Evolutionary conservation across 306 rosid genomes (phyloP).

Genomic region (Luffa acutangula): DNA sequence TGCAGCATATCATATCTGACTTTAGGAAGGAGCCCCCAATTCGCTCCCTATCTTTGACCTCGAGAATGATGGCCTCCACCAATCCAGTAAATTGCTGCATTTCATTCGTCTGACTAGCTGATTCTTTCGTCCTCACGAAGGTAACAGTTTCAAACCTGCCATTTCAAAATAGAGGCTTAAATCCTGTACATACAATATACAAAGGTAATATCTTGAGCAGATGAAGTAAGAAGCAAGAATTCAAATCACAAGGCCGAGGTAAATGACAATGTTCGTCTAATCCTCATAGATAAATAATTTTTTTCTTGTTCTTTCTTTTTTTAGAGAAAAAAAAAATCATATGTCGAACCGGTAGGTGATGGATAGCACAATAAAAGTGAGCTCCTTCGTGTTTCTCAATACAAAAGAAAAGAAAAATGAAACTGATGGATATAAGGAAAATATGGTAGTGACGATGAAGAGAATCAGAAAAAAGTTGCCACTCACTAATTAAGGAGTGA

Average conservation of each 20-base stretch:
- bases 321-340: background rate
- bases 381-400: background rate
- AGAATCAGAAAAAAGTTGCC: background rate
- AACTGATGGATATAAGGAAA: background rate
- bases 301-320: background rate
- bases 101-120: conserved; percentile 25
- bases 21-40: conserved; percentile 62
- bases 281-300: background rate
- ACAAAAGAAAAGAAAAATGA: background rate
- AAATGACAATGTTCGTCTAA: background rate
- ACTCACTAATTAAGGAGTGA: background rate
- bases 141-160: conserved; percentile 57
- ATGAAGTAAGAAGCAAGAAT: background rate
- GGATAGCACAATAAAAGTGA: background rate
- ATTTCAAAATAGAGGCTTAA: conserved; percentile 16
- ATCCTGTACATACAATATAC: background rate
- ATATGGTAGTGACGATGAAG: background rate
- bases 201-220: background rate
- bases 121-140: conserved; percentile 55
- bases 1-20: conserved; percentile 58
- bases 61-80: conserved; percentile 71
- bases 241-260: background rate
- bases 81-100: conserved; percentile 78
- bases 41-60: conserved; percentile 59
- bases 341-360: background rate